These are phyloP conservation scores for Candida gorgasii DNA, from an alignment of 805 yeast species.

Conservation along the genomic window DNA sequence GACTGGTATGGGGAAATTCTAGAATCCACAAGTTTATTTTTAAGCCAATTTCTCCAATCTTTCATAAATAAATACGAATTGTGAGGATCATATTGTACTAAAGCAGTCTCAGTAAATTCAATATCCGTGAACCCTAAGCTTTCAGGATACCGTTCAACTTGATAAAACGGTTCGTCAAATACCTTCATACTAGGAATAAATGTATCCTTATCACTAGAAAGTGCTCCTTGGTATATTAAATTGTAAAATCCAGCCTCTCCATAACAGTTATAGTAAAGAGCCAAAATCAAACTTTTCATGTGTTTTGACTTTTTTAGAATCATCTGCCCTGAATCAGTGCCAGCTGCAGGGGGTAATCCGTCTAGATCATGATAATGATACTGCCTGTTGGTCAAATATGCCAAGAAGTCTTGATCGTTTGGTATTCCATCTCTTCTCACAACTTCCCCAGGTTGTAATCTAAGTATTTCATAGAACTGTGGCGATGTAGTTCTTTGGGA, in stretches of 20 bases:
- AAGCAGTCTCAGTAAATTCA: constrained; percentile 26
- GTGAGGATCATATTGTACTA: constrained; percentile 33
- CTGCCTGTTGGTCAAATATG: constrained; percentile 19
- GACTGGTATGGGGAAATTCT: constrained; percentile 33
- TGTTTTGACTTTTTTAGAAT: constrained; percentile 36
- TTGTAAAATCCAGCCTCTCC: constrained; percentile 30
- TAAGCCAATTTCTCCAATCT: constrained; percentile 30
- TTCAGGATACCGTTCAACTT: constrained; percentile 21
- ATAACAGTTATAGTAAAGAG: constrained; percentile 36
- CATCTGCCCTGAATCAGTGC: constrained; percentile 40
- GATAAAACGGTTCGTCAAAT: constrained; percentile 34
- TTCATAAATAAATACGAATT: constrained; percentile 10
- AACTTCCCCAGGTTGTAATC: constrained; percentile 30
- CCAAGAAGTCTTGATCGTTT: constrained; percentile 26
- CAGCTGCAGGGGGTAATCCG: constrained; percentile 28
- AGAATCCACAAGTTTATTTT: constrained; percentile 23
- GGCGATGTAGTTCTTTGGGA: constrained; percentile 38
- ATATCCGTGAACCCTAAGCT: constrained; percentile 14
- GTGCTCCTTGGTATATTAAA: constrained; percentile 36
- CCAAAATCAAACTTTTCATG: constrained; percentile 28
- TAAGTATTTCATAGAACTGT: constrained; percentile 31
- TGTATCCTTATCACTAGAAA: constrained; percentile 41
- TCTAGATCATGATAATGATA: constrained; percentile 33
- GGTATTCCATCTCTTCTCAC: constrained; percentile 28
- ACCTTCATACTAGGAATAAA: constrained; percentile 38